Evolutionary conservation across 768 basidiomycete genomes (phyloP).

Genomic region (Russula olivacea): DNA sequence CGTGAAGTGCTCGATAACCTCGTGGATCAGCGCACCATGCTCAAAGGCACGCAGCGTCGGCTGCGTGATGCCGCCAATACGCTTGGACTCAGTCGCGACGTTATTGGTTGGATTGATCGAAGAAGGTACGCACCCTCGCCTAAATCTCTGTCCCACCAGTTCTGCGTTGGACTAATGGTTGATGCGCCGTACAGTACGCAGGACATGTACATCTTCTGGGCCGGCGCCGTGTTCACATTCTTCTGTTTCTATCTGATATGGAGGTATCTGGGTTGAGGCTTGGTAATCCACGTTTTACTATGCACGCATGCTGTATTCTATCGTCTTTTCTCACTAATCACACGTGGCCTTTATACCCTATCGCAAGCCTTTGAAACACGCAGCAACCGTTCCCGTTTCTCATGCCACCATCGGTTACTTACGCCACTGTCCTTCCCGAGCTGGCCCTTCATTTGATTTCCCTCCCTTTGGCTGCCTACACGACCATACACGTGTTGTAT

Average conservation of each 20-base stretch:
- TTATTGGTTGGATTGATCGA: conserved; percentile 96
- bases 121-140: conserved; percentile 62
- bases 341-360: not conserved
- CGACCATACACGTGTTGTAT: not conserved
- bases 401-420: not conserved
- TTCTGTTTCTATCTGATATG: conserved; percentile 92
- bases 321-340: not conserved
- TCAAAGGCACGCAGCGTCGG: conserved; percentile 90
- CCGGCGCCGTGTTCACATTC: conserved; percentile 80
- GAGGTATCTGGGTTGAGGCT: conserved; percentile 67
- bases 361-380: not conserved
- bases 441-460: no score
- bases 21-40: conserved; percentile 84
- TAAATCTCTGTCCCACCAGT: no score
- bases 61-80: conserved; percentile 91
- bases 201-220: conserved; percentile 91
- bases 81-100: conserved; percentile 85
- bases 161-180: not conserved
- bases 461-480: no score
- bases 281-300: not conserved
- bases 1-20: conserved; percentile 87
- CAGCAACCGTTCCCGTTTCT: no score
- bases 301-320: conserved; percentile 2
- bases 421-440: no score
- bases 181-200: conserved; percentile 56